Base-by-base conservation (phyloP, 208 protist genomes). In the Novymonas esmeraldas region DNA sequence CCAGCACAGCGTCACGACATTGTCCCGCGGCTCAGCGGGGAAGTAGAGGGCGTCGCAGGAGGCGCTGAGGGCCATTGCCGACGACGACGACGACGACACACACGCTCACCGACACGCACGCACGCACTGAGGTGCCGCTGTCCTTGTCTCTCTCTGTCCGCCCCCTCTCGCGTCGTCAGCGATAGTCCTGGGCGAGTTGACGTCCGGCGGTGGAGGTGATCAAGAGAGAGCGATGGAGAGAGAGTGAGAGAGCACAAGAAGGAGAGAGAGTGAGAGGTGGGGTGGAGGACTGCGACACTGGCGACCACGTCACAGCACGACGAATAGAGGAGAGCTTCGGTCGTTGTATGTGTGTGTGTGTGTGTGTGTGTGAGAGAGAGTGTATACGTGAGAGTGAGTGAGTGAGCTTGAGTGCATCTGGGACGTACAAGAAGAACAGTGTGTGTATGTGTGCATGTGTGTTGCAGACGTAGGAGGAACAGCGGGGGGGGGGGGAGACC, bases 31-130 rank as follows among this genome's bases (percentile, higher is more conserved):
- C 18, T 78, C 56, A 5, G 73, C 41, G 9, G 88, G 72, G 59
- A 94, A 94, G 75, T 94, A 94, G 10, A 94, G 45, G 2, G 62
- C 79, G 28, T 79, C 72, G 61, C 88, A 94, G 3, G 85, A 92
- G 2, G 71, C 56, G 1, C 61, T 63, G 18, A 94, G 73, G 0
- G 76, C 51, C 88, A 94, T 94, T 28, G 48, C 22, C n/a, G 28
- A 20, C 4, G 20, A 29, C n/a, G 48, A 20, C 2, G 24, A 24
- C 2, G 28, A 20, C 9, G 26, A 49, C 18, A 49, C 4, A 49
- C 44, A 49, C 44, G 2, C 18, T 26, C 44, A 49, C 44, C 18
- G 18, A 18, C 31, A 16, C 1, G 16, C 18, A n/a, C 31, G 26
- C 11, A n/a, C 22, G 51, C 33, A 52, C 0, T 26, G 2, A 18